These are phyloP conservation scores for Colletotrichum zoysiae DNA, from an alignment of 2,329 filamentous ascomycete genomes.

Conservation along the genomic window DNA sequence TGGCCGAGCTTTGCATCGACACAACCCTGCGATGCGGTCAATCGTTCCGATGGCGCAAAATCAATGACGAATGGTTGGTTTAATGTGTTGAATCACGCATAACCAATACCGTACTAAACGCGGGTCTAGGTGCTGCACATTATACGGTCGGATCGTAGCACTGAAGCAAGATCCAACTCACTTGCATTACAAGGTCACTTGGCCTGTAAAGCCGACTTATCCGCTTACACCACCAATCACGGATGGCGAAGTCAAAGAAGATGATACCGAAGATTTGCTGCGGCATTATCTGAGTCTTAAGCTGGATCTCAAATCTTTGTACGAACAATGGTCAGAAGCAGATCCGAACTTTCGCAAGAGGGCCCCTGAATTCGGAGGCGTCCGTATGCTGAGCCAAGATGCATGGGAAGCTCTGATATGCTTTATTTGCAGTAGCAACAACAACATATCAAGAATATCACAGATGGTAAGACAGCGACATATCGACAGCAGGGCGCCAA, in stretches of 20 bases:
- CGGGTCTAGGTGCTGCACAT: conserved; percentile 76
- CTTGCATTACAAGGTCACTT: conserved; percentile 84
- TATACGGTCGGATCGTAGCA: conserved; percentile 87
- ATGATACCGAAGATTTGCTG: conserved; percentile 81
- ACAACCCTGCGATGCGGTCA: conserved; percentile 95
- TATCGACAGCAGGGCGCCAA: neutral
- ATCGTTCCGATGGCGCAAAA: conserved; percentile 94
- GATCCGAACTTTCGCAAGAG: conserved; percentile 92
- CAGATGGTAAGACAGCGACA: conserved; percentile 77
- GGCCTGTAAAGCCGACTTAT: conserved; percentile 53
- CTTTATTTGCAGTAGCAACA: conserved; percentile 99
- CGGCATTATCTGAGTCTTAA: conserved; percentile 88
- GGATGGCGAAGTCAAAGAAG: conserved; percentile 53
- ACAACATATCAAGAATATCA: conserved; percentile 94
- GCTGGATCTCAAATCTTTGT: conserved; percentile 81
- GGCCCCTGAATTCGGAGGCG: conserved; percentile 88
- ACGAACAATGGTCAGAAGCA: conserved; percentile 86
- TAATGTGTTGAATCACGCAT: neutral
- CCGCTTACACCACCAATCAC: conserved; percentile 36
- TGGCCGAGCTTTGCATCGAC: conserved; percentile 92
- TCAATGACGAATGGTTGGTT: conserved; percentile 83
- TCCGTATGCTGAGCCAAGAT: conserved; percentile 93
- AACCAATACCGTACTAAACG: neutral
- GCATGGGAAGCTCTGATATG: conserved; percentile 94
- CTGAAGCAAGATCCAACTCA: conserved; percentile 84